A percentile compares a stretch with the other conserved stretches of the same genome.
phyloP scores from a whole-genome alignment of 108 stramenopile genomes.

The Cyclotella sp. region DNA sequence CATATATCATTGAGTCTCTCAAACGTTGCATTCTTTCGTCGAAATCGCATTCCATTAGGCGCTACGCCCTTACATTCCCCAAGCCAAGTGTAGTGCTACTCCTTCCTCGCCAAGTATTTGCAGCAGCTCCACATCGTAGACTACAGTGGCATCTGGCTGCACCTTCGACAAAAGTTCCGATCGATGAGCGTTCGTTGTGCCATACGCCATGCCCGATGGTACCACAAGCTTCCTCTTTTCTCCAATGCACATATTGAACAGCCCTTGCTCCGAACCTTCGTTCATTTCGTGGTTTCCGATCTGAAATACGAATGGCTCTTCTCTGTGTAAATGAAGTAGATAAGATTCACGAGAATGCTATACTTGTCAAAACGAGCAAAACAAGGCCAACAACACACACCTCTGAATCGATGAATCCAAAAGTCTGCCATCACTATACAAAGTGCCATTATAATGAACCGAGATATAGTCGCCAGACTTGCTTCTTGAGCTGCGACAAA shows the following conservation, averaged over 20 bases:
- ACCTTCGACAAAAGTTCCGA: constrained; percentile 24
- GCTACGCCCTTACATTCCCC: constrained; percentile 21
- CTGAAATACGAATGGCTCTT: constrained; percentile 49
- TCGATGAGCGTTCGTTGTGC: constrained; percentile 50
- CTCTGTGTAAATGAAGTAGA: constrained; percentile 6
- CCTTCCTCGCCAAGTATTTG: constrained; percentile 31
- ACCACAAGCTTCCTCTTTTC: constrained; percentile 84
- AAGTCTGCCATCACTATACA: constrained; percentile 42
- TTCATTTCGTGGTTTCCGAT: constrained; percentile 36
- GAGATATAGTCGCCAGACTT: constrained; percentile 45
- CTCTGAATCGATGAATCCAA: constrained; percentile 51
- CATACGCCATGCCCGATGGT: constrained; percentile 91
- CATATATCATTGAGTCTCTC: too few relatives aligned
- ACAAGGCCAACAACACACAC: not conserved
- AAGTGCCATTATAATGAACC: constrained; percentile 53
- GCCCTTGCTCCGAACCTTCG: constrained; percentile 82
- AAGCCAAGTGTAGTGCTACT: constrained; percentile 36
- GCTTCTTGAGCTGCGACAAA: constrained; percentile 12
- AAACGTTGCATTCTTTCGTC: too few relatives aligned
- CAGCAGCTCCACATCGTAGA: constrained; percentile 43
- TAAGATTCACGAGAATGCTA: not conserved
- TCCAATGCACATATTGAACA: constrained; percentile 88
- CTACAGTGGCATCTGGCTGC: constrained; percentile 40
- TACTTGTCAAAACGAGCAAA: not conserved
- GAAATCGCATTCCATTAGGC: too few relatives aligned